A percentile compares a stretch with the other conserved stretches of the same genome.
These are phyloP conservation scores for Orbilia oligospora DNA, from an alignment of 2,329 filamentous ascomycete species.

Conservation along the genomic window DNA sequence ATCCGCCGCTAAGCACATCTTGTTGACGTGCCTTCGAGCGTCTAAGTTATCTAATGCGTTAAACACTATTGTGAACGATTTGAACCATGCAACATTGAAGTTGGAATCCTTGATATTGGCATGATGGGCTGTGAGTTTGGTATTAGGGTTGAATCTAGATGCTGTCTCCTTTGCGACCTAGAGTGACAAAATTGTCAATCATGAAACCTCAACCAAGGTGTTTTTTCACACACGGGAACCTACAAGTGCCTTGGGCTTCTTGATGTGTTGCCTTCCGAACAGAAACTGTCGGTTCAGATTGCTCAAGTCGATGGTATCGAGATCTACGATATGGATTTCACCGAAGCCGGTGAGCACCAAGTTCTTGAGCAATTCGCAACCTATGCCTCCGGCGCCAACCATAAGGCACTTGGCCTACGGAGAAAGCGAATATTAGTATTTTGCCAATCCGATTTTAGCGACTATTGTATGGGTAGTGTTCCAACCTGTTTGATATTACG, in stretches of 20 bases:
- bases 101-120: constrained; percentile 92
- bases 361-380: constrained; percentile 97
- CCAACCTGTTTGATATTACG: constrained; percentile 77
- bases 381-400: constrained; percentile 96
- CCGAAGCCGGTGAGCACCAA: constrained; percentile 92
- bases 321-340: constrained; percentile 93
- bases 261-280: constrained; percentile 96
- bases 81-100: constrained; percentile 92
- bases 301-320: constrained; percentile 97
- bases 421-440: constrained; percentile 43
- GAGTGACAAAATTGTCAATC: constrained; percentile 53
- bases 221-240: constrained; percentile 64
- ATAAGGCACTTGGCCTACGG: constrained; percentile 86
- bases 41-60: constrained; percentile 98
- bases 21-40: constrained; percentile 93
- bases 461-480: constrained; percentile 43
- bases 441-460: neutral
- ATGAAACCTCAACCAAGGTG: constrained; percentile 12
- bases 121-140: constrained; percentile 89
- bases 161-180: constrained; percentile 94
- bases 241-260: constrained; percentile 94
- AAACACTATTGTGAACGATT: constrained; percentile 86
- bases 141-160: constrained; percentile 87
- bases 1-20: constrained; percentile 93
- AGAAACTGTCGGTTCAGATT: constrained; percentile 98